These are phyloP conservation scores for Verticillium nonalfalfae DNA, from an alignment of 2,329 filamentous ascomycete species.

Conservation along the genomic window DNA sequence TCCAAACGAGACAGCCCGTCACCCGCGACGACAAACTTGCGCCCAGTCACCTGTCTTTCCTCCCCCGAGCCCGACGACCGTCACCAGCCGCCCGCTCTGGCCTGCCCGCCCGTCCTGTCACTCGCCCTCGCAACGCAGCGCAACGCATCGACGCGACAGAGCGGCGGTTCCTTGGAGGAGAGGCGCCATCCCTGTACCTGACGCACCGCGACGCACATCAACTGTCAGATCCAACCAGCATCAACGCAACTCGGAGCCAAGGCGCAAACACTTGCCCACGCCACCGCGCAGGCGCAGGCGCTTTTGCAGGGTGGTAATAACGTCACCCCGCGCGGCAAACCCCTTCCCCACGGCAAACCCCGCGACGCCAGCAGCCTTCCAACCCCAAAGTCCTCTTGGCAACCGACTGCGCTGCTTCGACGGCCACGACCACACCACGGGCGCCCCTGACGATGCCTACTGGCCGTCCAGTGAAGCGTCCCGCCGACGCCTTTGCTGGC, in stretches of 20 bases:
- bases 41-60: neutral
- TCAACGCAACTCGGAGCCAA: neutral
- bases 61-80: neutral
- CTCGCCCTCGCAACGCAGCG: neutral
- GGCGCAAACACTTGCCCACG: neutral
- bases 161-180: neutral
- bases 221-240: neutral
- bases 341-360: neutral
- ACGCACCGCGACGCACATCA: neutral
- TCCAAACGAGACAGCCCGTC: neutral
- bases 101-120: neutral
- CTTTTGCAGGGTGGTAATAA: neutral
- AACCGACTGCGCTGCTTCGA: neutral
- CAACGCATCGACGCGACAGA: neutral
- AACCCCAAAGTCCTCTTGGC: neutral
- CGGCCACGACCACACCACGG: neutral
- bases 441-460: slow-evolving; percentile 14
- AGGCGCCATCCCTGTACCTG: neutral
- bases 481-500: slow-evolving; percentile 30
- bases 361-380: neutral
- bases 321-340: neutral
- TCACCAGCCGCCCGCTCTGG: neutral
- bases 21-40: neutral
- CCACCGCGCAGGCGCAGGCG: neutral
- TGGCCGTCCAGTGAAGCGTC: slow-evolving; percentile 35